phyloP scores from a whole-genome alignment of 805 yeast genomes.

The Kluyveromyces dobzhanskii region DNA sequence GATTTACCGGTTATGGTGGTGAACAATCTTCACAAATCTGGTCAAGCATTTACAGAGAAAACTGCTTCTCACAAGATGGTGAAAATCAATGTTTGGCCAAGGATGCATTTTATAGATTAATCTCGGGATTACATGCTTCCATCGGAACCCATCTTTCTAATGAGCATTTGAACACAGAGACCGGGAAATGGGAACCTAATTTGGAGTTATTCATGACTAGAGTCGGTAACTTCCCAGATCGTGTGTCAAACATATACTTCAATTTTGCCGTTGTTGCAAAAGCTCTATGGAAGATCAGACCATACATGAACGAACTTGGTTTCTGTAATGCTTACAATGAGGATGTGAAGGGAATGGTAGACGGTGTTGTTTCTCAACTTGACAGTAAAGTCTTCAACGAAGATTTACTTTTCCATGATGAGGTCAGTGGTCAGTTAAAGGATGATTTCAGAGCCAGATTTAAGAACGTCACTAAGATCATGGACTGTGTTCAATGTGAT shows the following conservation, averaged over 20 bases:
- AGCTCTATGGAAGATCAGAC: conserved; percentile 61
- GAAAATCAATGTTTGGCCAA: conserved; percentile 71
- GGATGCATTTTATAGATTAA: conserved; percentile 74
- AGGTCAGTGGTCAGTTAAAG: conserved; percentile 45
- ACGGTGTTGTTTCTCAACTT: conserved; percentile 31
- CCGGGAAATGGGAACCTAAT: conserved; percentile 81
- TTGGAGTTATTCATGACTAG: conserved; percentile 74
- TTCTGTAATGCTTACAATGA: conserved; percentile 41
- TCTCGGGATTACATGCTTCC: conserved; percentile 93
- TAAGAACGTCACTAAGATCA: conserved; percentile 80
- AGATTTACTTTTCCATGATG: conserved; percentile 39
- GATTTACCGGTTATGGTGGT: conserved; percentile 95
- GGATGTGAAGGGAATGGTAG: conserved; percentile 37
- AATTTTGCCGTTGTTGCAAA: conserved; percentile 83
- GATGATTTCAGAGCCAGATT: conserved; percentile 82
- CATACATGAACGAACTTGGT: conserved; percentile 41
- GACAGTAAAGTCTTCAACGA: conserved; percentile 41
- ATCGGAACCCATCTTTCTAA: conserved; percentile 88
- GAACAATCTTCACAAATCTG: conserved; percentile 86
- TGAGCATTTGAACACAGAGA: conserved; percentile 62
- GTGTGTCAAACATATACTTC: conserved; percentile 83
- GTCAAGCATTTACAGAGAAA: conserved; percentile 86
- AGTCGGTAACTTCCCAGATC: conserved; percentile 84
- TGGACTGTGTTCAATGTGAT: conserved; percentile 99
- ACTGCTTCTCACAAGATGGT: conserved; percentile 59